Evolutionary conservation across 1,139 yeast species (phyloP), one percentile per base, ranked within the genome.

Genomic region (Pichia sp.): DNA sequence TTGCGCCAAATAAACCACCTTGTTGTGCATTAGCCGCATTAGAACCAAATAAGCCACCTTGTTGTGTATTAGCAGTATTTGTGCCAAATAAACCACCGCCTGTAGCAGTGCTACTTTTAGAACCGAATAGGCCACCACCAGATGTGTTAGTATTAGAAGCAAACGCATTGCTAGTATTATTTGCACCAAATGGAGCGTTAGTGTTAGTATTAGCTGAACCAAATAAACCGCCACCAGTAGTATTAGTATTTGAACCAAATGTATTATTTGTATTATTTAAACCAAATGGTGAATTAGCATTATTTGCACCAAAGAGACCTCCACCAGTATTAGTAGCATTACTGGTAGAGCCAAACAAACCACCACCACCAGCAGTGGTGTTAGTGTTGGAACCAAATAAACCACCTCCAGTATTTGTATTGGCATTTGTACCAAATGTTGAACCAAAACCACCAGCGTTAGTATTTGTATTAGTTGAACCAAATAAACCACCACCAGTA

Each of bases 341-440:
- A 20, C 22, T 41, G 61, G 33, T 87, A 62, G 71, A 86, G 37
- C 74, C 81, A 38, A 76, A 74, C 2, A 73, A 67, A 30, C 76
- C 67, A 37, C 78, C 47, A 11, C 56, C 23, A 30, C 30, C 31
- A n/a, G n/a, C 74, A 55, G 59, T 55, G 12, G 55, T 56, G 39
- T 54, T 57, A 12, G 52, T 84, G 51, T 24, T 57, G 47, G 41
- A 31, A 30, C 48, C 50, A 39, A 47, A 38, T n/a, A n/a, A n/a
- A n/a, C n/a, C n/a, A n/a, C n/a, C n/a, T n/a, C n/a, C n/a, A n/a
- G n/a, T n/a, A n/a, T n/a, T n/a, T 8, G 54, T 56, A 40, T 54
- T 56, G n/a, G 53, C 84, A 51, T 24, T 57, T 49, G 40, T 30
- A 30, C 47, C 49, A 37, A 46, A 36, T 11, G 50, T 42, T 9